Base-by-base conservation (phyloP, 768 basidiomycete genomes). In the Lyophyllum atratum region DNA sequence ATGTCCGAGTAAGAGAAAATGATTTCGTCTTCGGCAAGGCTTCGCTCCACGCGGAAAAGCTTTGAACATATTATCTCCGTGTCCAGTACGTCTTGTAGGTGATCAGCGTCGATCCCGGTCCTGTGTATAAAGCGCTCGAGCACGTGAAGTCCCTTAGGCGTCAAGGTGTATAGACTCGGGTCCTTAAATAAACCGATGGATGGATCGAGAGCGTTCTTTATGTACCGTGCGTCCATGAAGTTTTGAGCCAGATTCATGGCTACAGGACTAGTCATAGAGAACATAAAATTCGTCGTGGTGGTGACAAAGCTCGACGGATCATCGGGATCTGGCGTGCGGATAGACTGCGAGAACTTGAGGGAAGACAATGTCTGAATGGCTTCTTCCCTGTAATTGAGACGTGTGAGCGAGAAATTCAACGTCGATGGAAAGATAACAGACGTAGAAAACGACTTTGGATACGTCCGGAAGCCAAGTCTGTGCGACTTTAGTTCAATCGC, bases 41-140 rank as follows among this genome's bases (percentile, higher is more conserved):
- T 78, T 44, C 90, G 81, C 64, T 92, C 89, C 68, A 92, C 83
- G 67, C 92, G 89, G 5, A 92, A 80, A 8, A 92, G 75, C 68
- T 90, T 89, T 79, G 90, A 82, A 71, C 86, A 87, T 62, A 92
- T 88, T 17, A 89, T 87, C 64, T 90, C 88, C 0, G 83, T 76
- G 2, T 81, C 78, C 64, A 92, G 89, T 43, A 91, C 82, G 52
- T 76, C 79, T 49, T 84, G 75, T 21, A 92, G 78, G 33, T 58
- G 60, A 64, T 85, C 80, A 52, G 62, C 58, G 48, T 64, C 60
- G 43, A 61, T 57, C 26, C 60, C 62, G 0, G 55, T 88, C 74
- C 85, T 87, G 66, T 80, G 80, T 70, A 88, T 85, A 75, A 88
- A 89, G 9, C 86, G 77, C 62, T 89, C 87, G 55, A 89, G 79